Conservation (phyloP, 306 rosid genomes). For the Geum urbanum region DNA sequence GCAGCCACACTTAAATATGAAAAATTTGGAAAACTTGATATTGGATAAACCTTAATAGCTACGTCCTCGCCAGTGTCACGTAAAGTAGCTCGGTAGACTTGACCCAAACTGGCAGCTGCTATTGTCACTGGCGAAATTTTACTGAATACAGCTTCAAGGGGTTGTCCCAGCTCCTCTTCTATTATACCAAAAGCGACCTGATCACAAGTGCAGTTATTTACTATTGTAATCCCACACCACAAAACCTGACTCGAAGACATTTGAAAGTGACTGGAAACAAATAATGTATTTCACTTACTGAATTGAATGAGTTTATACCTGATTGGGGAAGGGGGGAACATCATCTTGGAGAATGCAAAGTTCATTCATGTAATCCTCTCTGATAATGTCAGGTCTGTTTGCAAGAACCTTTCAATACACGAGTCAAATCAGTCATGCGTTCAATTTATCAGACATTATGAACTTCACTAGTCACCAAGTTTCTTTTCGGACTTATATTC, state of each 20-base stretch:
- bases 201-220: conserved; percentile 32
- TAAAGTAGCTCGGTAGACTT: conserved; percentile 95
- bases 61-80: conserved; percentile 89
- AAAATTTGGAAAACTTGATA: background rate
- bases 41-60: conserved; percentile 69
- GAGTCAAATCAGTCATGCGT: conserved; percentile 18
- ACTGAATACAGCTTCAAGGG: conserved; percentile 92
- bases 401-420: conserved; percentile 82
- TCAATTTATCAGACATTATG: background rate
- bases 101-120: conserved; percentile 99
- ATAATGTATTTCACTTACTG: background rate
- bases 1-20: background rate
- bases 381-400: conserved; percentile 91
- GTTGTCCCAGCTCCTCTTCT: conserved; percentile 92
- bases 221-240: conserved; percentile 8
- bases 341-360: conserved; percentile 99
- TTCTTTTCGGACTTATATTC: background rate
- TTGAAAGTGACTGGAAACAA: conserved; percentile 13
- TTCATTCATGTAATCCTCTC: conserved; percentile 99
- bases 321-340: conserved; percentile 92
- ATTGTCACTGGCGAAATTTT: conserved; percentile 82
- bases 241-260: conserved; percentile 3
- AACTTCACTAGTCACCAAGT: background rate
- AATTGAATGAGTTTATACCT: conserved; percentile 43
- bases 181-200: conserved; percentile 83